Evolutionary conservation across 306 rosid species (phyloP), one percentile per base, ranked within the genome.

Genomic region (Vigna reflexopilosa): DNA sequence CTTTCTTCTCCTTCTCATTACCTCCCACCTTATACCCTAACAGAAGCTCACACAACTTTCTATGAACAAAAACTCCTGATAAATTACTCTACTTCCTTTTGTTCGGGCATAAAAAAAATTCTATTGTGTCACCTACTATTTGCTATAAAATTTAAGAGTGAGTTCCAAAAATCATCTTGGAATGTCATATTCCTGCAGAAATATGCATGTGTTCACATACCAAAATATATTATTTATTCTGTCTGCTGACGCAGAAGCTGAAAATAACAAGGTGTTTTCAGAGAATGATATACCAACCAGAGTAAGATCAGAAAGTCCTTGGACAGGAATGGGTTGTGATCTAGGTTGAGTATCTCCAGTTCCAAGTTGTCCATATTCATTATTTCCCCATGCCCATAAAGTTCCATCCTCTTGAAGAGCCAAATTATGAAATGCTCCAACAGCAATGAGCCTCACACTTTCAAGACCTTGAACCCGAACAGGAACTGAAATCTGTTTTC

Each of bases 331-430:
- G 73, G 98, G 96, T 64, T 96, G 99, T n/a, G 99, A 89, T 84
- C 98, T 90, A 5, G 99, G 99, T 71, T 96, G 99, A 48, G 99
- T 96, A 85, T 96, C 99, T 76, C 99, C 98, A n/a, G 98, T 96
- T 80, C 99, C 99, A 50, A 96, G 91, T 73, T 96, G 99, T 82
- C 99, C 99, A 65, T 96, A 96, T 80, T 96, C 99, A 88, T 96
- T 93, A 73, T 93, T 96, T 68, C 99, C 98, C 99, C 99, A 96
- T 55, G 99, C 99, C 99, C 93, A 91, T 84, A 93, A 83, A 75
- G 93, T 86, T 57, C 97, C 98, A 90, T 90, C 91, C 75, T 91
- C 97, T 82, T 96, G 94, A 72, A 96, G 97, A 80, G 99, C 99
- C 81, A 96, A 86, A 87, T 96, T 96, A 85, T 96, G 99, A 81